Percentiles rank a stretch among this genome's conserved stretches.
Evolutionary conservation across 805 yeast genomes (phyloP).

Genomic region (Trichomonascus vanleenenianus): DNA sequence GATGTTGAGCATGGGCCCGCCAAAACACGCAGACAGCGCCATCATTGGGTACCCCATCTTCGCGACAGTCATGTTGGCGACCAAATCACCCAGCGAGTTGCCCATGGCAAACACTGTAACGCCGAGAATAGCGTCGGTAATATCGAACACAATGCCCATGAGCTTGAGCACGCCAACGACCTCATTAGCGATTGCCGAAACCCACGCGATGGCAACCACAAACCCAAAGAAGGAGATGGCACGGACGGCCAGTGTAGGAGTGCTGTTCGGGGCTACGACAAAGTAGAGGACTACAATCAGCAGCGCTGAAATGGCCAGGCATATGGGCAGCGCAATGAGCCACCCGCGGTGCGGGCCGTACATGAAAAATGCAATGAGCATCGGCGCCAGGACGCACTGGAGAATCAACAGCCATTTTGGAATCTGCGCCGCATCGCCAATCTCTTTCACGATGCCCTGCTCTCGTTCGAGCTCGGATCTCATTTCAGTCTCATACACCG

Average conservation of each 20-base stretch:
- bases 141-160: slow-evolving; percentile 47
- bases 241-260: slow-evolving; percentile 2
- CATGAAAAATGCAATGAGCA: slow-evolving; percentile 21
- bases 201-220: slow-evolving; percentile 54
- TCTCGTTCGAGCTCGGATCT: background rate
- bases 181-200: slow-evolving; percentile 61
- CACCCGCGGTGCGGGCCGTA: background rate
- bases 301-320: slow-evolving; percentile 1
- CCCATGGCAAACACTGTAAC: slow-evolving; percentile 87
- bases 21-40: slow-evolving; percentile 95
- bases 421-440: background rate
- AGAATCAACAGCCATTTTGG: slow-evolving; percentile 18
- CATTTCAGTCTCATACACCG: slow-evolving; percentile 21
- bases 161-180: slow-evolving; percentile 58
- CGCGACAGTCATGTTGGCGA: slow-evolving; percentile 76
- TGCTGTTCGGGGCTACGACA: slow-evolving; percentile 2
- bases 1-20: slow-evolving; percentile 77
- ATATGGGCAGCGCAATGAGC: background rate
- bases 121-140: slow-evolving; percentile 78
- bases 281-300: slow-evolving; percentile 8
- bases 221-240: slow-evolving; percentile 45
- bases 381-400: slow-evolving; percentile 29
- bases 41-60: slow-evolving; percentile 74
- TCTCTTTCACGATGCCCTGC: background rate
- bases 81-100: slow-evolving; percentile 83